A percentile compares a stretch with the other conserved stretches of the same genome.
Conservation (phyloP, 2,329 filamentous ascomycete species). For the Aspergillus sp. region DNA sequence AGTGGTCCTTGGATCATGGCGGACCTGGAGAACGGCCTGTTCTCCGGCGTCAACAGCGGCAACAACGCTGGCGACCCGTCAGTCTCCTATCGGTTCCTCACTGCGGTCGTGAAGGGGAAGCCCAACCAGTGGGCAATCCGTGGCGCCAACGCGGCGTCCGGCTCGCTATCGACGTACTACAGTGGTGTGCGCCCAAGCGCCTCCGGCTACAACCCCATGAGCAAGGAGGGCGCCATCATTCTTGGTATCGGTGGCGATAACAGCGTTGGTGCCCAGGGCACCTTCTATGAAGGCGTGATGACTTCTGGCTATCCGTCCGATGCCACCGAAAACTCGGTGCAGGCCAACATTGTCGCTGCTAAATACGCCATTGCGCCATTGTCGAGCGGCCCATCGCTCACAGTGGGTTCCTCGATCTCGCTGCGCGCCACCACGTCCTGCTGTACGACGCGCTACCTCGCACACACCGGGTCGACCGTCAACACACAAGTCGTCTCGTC, state of each 20-base stretch:
- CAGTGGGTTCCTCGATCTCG: constrained; percentile 52
- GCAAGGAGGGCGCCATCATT: constrained; percentile 64
- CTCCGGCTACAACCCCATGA: constrained; percentile 61
- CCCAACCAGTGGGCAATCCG: constrained; percentile 60
- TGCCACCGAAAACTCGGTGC: constrained; percentile 57
- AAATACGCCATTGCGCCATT: constrained; percentile 52
- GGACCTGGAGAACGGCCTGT: constrained; percentile 66
- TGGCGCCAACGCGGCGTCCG: constrained; percentile 56
- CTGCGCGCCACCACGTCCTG: constrained; percentile 57
- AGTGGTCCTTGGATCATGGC: constrained; percentile 68
- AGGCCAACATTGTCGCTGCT: constrained; percentile 61
- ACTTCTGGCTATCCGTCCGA: constrained; percentile 62
- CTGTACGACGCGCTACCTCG: constrained; percentile 55
- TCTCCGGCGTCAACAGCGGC: constrained; percentile 51
- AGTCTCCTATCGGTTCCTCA: constrained; percentile 57
- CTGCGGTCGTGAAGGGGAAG: constrained; percentile 56
- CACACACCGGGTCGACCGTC: constrained; percentile 52
- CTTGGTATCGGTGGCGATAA: constrained; percentile 72
- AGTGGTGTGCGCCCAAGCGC: constrained; percentile 54
- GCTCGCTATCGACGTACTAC: constrained; percentile 59
- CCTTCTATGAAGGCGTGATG: constrained; percentile 66
- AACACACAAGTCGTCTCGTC: constrained; percentile 57
- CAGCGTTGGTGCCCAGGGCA: constrained; percentile 59
- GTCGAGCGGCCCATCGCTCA: constrained; percentile 50
- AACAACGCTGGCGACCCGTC: constrained; percentile 55